Evolutionary conservation across 441 rosid species (phyloP).

Genomic region (Populus hybrid): DNA sequence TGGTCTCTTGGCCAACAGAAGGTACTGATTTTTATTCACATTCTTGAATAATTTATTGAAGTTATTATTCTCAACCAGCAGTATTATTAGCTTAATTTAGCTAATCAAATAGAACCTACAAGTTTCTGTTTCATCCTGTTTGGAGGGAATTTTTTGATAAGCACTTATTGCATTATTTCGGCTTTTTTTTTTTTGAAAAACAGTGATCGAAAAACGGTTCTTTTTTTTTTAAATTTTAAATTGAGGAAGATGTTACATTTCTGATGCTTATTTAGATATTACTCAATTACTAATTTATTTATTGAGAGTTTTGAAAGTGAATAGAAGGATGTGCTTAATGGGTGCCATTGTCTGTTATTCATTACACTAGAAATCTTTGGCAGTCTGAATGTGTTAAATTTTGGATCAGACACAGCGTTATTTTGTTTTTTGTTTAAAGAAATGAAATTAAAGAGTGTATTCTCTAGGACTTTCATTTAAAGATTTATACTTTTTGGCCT

Average conservation of each 20-base stretch:
- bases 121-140: background rate
- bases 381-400: background rate
- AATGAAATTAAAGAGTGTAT: background rate
- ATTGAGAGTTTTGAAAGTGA: background rate
- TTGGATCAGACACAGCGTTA: background rate
- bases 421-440: background rate
- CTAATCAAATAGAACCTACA: background rate
- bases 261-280: background rate
- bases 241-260: background rate
- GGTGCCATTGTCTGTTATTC: background rate
- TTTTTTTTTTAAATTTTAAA: background rate
- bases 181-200: background rate
- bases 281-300: background rate
- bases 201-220: background rate
- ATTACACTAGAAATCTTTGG: background rate
- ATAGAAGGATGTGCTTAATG: background rate
- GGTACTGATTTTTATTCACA: constrained; percentile 39
- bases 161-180: background rate
- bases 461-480: background rate
- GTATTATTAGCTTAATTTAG: background rate
- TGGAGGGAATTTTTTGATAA: background rate
- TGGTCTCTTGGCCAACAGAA: constrained; percentile 68
- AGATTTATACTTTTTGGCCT: background rate
- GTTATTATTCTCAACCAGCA: background rate
- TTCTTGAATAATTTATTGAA: background rate